Percentiles rank a stretch among this genome's conserved stretches.
phyloP scores from a whole-genome alignment of 176 grass and related monocot species.

The Urochloa ruziziensis region DNA sequence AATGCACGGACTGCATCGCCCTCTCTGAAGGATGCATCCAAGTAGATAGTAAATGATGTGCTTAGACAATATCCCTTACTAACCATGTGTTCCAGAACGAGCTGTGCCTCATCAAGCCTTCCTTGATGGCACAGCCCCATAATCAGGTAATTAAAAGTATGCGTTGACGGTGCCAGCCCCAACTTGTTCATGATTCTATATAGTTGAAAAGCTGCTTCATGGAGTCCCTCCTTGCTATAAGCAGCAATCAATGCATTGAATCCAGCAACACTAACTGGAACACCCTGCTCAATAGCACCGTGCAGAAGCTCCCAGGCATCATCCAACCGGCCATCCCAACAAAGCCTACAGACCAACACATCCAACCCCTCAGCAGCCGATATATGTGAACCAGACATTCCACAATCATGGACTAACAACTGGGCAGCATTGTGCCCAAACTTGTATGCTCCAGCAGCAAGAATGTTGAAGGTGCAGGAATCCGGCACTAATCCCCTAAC shows the following conservation, averaged over 20 bases:
- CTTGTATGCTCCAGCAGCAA: slow-evolving; percentile 63
- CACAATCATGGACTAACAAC: slow-evolving; percentile 14
- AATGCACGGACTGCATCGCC: slow-evolving; percentile 53
- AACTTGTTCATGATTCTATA: slow-evolving; percentile 59
- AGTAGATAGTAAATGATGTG: slow-evolving; percentile 74
- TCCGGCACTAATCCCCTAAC: slow-evolving; percentile 63
- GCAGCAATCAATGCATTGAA: slow-evolving; percentile 75
- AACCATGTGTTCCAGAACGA: slow-evolving; percentile 69
- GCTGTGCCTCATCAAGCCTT: slow-evolving; percentile 47
- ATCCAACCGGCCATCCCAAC: slow-evolving; percentile 69
- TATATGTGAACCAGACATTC: slow-evolving; percentile 42
- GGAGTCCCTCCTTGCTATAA: slow-evolving; percentile 76
- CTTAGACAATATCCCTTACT: slow-evolving; percentile 62
- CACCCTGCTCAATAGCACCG: slow-evolving; percentile 45
- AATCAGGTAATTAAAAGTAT: slow-evolving; percentile 80
- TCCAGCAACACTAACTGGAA: slow-evolving; percentile 51
- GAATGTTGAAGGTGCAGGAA: slow-evolving; percentile 86
- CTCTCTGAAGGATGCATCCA: slow-evolving; percentile 73
- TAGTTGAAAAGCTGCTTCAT: slow-evolving; percentile 66
- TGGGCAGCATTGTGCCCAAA: slow-evolving; percentile 47
- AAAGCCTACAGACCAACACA: slow-evolving; percentile 62
- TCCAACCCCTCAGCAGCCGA: slow-evolving; percentile 43
- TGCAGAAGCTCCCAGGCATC: slow-evolving; percentile 55
- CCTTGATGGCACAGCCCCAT: slow-evolving; percentile 66
- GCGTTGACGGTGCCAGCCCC: slow-evolving; percentile 50